Evolutionary conservation across 2,329 filamentous ascomycete species (phyloP).

Genomic region (Saccharata proteae): DNA sequence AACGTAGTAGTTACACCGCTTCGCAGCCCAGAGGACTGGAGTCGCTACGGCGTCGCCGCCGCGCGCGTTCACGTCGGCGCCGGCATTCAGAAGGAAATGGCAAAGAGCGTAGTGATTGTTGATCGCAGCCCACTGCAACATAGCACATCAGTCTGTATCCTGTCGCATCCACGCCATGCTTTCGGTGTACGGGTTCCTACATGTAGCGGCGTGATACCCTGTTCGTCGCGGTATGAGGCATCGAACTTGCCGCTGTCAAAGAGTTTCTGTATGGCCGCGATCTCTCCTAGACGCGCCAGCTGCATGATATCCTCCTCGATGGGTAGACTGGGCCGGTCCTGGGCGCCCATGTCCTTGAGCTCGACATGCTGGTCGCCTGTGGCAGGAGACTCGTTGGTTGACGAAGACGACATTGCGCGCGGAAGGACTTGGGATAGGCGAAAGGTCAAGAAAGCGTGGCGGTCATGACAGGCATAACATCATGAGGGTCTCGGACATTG

Average conservation of each 20-base stretch:
- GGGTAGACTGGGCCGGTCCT: conserved; percentile 26
- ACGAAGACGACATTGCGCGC: conserved; percentile 2
- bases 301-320: conserved; percentile 87
- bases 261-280: conserved; percentile 75
- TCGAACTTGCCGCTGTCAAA: conserved; percentile 74
- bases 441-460: conserved; percentile 1
- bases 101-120: conserved; percentile 98
- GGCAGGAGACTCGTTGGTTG: conserved; percentile 4
- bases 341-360: conserved; percentile 23
- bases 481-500: conserved; percentile 2
- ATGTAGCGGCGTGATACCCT: conserved; percentile 92
- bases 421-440: conserved; percentile 1
- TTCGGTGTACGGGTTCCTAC: conserved; percentile 37
- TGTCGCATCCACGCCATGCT: conserved; percentile 1
- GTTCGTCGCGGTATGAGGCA: conserved; percentile 73
- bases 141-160: conserved; percentile 9
- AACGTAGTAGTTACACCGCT: conserved; percentile 92
- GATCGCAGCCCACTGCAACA: conserved; percentile 81
- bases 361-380: conserved; percentile 19
- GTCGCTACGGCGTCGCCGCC: conserved; percentile 93
- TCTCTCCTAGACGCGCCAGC: conserved; percentile 76
- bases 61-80: conserved; percentile 87
- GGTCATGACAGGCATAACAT: conserved; percentile 8
- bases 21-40: conserved; percentile 91
- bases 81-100: conserved; percentile 77